Evolutionary conservation across 2,329 filamentous ascomycete genomes (phyloP).

Genomic region (Trichoderma sp.): DNA sequence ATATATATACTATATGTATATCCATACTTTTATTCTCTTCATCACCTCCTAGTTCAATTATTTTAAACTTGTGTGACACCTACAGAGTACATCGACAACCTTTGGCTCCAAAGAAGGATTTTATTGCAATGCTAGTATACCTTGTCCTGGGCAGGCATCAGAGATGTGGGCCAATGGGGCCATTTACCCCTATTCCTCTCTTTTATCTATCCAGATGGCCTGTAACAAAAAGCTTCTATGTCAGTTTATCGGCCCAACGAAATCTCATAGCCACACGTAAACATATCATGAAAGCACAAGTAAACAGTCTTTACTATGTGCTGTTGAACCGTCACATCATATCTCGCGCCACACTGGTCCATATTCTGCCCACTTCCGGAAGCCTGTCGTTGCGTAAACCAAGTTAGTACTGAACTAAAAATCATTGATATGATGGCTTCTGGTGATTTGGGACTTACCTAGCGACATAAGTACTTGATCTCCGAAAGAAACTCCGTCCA

Average conservation of each 20-base stretch:
- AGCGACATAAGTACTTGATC: constrained; percentile 50
- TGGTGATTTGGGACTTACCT: constrained; percentile 41
- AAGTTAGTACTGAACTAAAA: neutral
- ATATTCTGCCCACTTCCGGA: constrained; percentile 57
- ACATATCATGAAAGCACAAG: too few species aligned
- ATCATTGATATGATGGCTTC: neutral
- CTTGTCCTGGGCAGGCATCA: neutral
- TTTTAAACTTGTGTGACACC: neutral
- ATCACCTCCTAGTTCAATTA: neutral
- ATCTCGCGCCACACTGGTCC: constrained; percentile 52
- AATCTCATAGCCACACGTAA: neutral
- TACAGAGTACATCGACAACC: neutral
- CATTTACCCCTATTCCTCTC: neutral
- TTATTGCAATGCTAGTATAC: neutral
- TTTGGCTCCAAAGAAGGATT: neutral
- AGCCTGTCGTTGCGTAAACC: constrained; percentile 41
- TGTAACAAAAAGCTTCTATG: neutral
- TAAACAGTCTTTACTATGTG: neutral
- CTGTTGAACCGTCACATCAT: constrained; percentile 17
- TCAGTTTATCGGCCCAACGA: neutral
- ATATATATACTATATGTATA: constrained; percentile 12
- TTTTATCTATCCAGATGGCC: neutral
- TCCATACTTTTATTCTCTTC: neutral
- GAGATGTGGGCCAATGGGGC: neutral
- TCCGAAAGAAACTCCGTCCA: constrained; percentile 53